Evolutionary conservation across 208 protist species (phyloP).

Genomic region (Vickermania spadyakhi): DNA sequence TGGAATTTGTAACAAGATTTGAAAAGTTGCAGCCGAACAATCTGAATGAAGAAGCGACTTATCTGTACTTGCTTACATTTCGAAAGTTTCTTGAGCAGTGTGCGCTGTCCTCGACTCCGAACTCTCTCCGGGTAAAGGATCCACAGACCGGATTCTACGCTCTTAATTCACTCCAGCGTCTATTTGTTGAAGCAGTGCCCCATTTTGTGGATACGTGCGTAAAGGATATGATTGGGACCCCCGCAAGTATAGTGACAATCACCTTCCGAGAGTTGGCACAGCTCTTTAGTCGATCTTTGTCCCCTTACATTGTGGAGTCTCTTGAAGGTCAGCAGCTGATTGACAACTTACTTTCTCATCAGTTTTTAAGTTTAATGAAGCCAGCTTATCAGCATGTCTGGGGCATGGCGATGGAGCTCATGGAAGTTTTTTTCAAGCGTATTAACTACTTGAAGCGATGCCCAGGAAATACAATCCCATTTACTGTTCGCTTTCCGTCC

Average conservation of each 20-base stretch:
- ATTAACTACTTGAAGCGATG: slow-evolving; percentile 76
- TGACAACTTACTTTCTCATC: slow-evolving; percentile 46
- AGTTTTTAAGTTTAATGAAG: slow-evolving; percentile 66
- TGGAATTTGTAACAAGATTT: slow-evolving; percentile 23
- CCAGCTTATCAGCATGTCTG: slow-evolving; percentile 69
- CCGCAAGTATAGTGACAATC: slow-evolving; percentile 28
- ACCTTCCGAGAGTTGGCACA: slow-evolving; percentile 39
- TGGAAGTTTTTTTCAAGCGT: slow-evolving; percentile 48
- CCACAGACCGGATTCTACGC: slow-evolving; percentile 26
- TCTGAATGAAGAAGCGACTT: slow-evolving; percentile 48
- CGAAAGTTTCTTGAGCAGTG: slow-evolving; percentile 73
- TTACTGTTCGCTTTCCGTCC: slow-evolving; percentile 57
- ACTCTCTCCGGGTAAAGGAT: slow-evolving; percentile 13
- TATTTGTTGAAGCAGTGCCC: slow-evolving; percentile 44
- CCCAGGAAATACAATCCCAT: slow-evolving; percentile 14
- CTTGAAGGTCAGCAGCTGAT: slow-evolving; percentile 53
- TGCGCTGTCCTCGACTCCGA: slow-evolving; percentile 18
- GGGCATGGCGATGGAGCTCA: slow-evolving; percentile 46
- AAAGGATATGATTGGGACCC: slow-evolving; percentile 47
- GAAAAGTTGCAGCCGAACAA: slow-evolving; percentile 68
- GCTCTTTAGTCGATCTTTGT: slow-evolving; percentile 55
- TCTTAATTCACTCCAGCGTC: slow-evolving; percentile 24
- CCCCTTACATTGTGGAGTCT: slow-evolving; percentile 77
- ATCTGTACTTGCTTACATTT: slow-evolving; percentile 61
- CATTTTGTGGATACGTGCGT: slow-evolving; percentile 55